Conservation (phyloP, 331 rosid species). For the Acacia concinna region DNA sequence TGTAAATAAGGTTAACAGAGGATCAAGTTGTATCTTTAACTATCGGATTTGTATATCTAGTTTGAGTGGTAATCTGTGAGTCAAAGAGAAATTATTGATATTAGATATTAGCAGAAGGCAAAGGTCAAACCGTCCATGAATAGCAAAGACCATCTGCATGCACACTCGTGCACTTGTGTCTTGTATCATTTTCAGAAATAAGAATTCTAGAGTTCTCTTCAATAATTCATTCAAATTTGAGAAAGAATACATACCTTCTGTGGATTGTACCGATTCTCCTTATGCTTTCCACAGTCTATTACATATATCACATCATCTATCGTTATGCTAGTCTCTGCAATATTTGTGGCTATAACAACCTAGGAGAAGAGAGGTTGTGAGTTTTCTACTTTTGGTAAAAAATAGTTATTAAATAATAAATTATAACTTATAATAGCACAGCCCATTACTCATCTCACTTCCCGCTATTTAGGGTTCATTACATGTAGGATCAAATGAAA, state of each 20-base stretch:
- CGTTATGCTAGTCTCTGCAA: constrained; percentile 98
- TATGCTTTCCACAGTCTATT: constrained; percentile 91
- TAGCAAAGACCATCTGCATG: neutral
- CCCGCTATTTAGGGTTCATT: neutral
- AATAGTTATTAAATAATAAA: constrained; percentile 1
- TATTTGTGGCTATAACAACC: constrained; percentile 94
- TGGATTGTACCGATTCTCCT: constrained; percentile 95
- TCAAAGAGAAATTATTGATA: no score
- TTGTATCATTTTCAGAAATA: neutral
- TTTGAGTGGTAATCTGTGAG: neutral
- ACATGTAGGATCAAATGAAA: neutral
- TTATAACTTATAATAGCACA: neutral
- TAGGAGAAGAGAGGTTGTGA: constrained; percentile 29
- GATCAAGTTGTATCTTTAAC: neutral
- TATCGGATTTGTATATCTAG: neutral
- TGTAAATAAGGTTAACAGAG: neutral
- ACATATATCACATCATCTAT: constrained; percentile 94
- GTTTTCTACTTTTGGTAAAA: neutral
- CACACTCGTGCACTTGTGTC: neutral
- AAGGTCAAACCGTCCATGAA: neutral
- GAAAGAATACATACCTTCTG: constrained; percentile 68
- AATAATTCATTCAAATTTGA: neutral
- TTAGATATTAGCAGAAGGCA: no score
- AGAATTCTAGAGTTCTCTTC: neutral
- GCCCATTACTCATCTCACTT: neutral